Evolutionary conservation across 2,329 filamentous ascomycete genomes (phyloP).

Genomic region (Hirsutella minnesotensis): DNA sequence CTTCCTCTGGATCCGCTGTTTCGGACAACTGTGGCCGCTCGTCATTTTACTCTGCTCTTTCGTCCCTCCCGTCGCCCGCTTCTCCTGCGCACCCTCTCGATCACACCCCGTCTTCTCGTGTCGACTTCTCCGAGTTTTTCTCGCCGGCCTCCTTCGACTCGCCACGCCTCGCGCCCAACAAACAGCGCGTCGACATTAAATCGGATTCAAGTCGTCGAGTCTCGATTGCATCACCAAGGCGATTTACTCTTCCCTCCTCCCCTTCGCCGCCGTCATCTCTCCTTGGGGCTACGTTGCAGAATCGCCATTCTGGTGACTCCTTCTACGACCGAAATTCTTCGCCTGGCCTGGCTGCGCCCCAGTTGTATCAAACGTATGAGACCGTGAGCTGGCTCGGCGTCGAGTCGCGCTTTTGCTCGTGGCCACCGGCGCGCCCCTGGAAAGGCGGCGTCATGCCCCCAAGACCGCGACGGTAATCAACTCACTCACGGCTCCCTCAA

Average conservation of each 20-base stretch:
- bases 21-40: conserved; percentile 3
- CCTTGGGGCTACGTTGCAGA: conserved; percentile 1
- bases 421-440: conserved; percentile 25
- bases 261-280: conserved; percentile 1
- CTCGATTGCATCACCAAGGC: background rate
- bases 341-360: conserved; percentile 1
- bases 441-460: conserved; percentile 47
- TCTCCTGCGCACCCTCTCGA: conserved; percentile 10
- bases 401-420: conserved; percentile 10
- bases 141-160: conserved; percentile 16
- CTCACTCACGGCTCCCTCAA: conserved; percentile 23
- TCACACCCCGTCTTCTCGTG: conserved; percentile 6
- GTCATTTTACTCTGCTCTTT: conserved; percentile 7
- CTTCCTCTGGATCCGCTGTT: conserved; percentile 1
- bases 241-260: conserved; percentile 3
- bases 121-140: conserved; percentile 19
- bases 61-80: conserved; percentile 6
- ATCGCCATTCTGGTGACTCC: background rate
- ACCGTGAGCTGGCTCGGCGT: conserved; percentile 4
- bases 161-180: conserved; percentile 10
- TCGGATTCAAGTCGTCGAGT: conserved; percentile 4
- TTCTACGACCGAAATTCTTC: background rate
- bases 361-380: conserved; percentile 9
- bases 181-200: conserved; percentile 10
- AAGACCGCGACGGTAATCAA: conserved; percentile 39